phyloP scores from a whole-genome alignment of 2,329 filamentous ascomycete species.

The Cladosporium cucumerinum region DNA sequence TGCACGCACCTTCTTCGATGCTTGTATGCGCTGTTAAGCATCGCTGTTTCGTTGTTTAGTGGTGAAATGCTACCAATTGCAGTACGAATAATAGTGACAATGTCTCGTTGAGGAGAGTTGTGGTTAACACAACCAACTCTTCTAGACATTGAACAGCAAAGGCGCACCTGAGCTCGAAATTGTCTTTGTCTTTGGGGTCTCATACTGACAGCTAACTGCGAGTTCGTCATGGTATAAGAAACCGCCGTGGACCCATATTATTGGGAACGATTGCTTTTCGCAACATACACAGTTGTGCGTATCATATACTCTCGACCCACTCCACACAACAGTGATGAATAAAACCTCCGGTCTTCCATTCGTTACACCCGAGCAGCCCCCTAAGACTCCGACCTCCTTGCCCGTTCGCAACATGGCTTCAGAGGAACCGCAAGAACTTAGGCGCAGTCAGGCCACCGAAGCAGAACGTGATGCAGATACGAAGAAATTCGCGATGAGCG shows the following conservation, averaged over 20 bases:
- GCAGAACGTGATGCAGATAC: neutral
- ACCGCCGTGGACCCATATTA: neutral
- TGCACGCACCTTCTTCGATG: neutral
- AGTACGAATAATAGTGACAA: neutral
- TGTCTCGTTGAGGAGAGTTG: neutral
- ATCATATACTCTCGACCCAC: neutral
- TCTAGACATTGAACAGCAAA: neutral
- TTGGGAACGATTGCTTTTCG: neutral
- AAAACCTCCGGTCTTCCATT: neutral
- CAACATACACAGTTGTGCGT: neutral
- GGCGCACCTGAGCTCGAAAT: neutral
- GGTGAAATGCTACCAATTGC: neutral
- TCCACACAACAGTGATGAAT: neutral
- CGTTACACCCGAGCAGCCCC: neutral
- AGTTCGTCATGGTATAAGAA: neutral
- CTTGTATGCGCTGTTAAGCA: neutral
- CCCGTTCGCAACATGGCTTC: conserved; percentile 2
- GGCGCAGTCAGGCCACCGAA: neutral
- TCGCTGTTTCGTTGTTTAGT: neutral
- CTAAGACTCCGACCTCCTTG: neutral
- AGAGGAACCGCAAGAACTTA: neutral
- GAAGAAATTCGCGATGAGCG: neutral
- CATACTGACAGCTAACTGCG: neutral
- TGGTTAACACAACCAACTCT: neutral
- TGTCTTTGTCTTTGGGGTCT: neutral